Conservation (phyloP, 2,329 filamentous ascomycete genomes). For the Fusarium sp. region DNA sequence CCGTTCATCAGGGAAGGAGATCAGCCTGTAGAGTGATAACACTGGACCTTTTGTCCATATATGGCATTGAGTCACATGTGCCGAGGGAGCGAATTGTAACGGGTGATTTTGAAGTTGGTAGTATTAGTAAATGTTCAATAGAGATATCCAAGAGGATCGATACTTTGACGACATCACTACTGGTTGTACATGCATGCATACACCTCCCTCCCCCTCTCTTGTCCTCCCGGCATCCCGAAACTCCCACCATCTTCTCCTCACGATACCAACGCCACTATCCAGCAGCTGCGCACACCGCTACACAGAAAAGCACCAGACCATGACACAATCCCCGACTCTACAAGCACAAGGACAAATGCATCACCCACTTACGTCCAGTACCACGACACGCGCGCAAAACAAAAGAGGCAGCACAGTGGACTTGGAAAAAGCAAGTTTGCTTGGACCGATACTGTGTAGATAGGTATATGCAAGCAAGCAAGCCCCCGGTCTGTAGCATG, state of each 20-base stretch:
- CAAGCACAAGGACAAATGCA: constrained; percentile 6
- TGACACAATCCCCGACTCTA: constrained; percentile 24
- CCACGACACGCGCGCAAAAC: constrained; percentile 1
- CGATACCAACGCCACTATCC: constrained; percentile 8
- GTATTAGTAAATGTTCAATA: constrained; percentile 17
- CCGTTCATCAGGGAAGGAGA: constrained; percentile 55
- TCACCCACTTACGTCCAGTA: constrained; percentile 4
- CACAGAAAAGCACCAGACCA: constrained; percentile 27
- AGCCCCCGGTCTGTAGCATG: neutral
- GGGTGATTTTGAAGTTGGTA: constrained; percentile 5
- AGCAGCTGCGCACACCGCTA: constrained; percentile 31
- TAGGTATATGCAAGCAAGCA: constrained; percentile 15
- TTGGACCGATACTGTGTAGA: constrained; percentile 3
- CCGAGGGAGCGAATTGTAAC: constrained; percentile 2
- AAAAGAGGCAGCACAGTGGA: neutral
- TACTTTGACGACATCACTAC: neutral
- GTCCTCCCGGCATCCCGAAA: constrained; percentile 23
- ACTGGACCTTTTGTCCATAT: constrained; percentile 4
- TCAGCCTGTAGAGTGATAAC: constrained; percentile 27
- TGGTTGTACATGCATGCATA: constrained; percentile 2
- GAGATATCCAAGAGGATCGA: constrained; percentile 13
- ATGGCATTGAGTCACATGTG: constrained; percentile 23
- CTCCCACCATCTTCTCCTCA: constrained; percentile 25
- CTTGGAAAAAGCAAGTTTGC: neutral
- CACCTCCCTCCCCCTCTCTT: constrained; percentile 19